A percentile compares a stretch with the other conserved stretches of the same genome.
phyloP scores from a whole-genome alignment of 495 filamentous ascomycete genomes.

The Penicillium roqueforti region DNA sequence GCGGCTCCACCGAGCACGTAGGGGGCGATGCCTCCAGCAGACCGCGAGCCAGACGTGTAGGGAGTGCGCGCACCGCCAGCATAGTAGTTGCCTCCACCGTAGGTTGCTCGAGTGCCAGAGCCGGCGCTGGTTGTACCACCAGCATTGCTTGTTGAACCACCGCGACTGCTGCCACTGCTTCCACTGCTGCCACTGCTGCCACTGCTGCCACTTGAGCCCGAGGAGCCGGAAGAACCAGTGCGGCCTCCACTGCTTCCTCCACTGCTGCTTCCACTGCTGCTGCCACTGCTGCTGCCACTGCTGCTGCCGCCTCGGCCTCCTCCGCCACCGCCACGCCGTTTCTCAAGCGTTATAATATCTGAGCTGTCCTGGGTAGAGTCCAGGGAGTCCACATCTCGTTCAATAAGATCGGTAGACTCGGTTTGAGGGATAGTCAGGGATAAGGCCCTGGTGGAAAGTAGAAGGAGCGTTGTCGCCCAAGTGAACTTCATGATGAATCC shows the following conservation, averaged over 20 bases:
- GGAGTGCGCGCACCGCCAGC: slow-evolving; percentile 69
- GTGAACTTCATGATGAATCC: slow-evolving; percentile 31
- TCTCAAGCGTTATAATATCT: slow-evolving; percentile 35
- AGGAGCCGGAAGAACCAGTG: slow-evolving; percentile 21
- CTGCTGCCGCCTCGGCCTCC: slow-evolving; percentile 25
- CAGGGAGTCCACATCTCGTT: slow-evolving; percentile 12
- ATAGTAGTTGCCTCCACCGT: slow-evolving; percentile 69
- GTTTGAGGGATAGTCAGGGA: slow-evolving; percentile 24
- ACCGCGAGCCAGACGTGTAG: slow-evolving; percentile 57
- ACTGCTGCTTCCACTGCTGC: slow-evolving; percentile 25
- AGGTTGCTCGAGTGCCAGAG: slow-evolving; percentile 48
- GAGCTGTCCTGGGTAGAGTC: slow-evolving; percentile 6
- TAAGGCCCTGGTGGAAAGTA: slow-evolving; percentile 30
- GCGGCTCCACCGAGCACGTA: slow-evolving; percentile 54
- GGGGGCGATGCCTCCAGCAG: slow-evolving; percentile 55
- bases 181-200: slow-evolving; percentile 23
- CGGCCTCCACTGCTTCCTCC: slow-evolving; percentile 19
- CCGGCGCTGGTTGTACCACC: slow-evolving; percentile 66
- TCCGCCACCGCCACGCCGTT: slow-evolving; percentile 44
- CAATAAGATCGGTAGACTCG: slow-evolving; percentile 19
- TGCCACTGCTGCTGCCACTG: slow-evolving; percentile 20
- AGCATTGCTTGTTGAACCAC: slow-evolving; percentile 35
- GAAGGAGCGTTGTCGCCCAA: slow-evolving; percentile 20
- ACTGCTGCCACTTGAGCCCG: slow-evolving; percentile 23
- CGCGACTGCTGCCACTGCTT: slow-evolving; percentile 18